Evolutionary conservation across 108 stramenopile species (phyloP).

Genomic region (Stephanodiscus triporus): DNA sequence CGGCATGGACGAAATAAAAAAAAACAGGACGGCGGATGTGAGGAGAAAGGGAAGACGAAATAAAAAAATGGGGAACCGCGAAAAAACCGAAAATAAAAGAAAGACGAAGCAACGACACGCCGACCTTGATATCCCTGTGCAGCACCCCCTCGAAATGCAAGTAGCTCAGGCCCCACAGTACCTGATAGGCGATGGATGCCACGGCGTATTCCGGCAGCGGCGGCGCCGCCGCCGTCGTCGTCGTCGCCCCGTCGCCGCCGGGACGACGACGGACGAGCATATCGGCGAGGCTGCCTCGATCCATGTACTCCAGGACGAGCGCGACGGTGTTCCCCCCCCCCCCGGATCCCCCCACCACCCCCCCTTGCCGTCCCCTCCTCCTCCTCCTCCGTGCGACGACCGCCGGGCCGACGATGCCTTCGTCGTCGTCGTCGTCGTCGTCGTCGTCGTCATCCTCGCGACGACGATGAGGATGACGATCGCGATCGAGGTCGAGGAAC

Average conservation of each 20-base stretch:
- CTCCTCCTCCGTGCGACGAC: too few relatives aligned
- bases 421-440: too few relatives aligned
- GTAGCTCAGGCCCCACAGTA: conserved; percentile 84
- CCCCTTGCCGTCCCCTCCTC: too few relatives aligned
- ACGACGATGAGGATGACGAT: not conserved
- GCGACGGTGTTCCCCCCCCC: conserved; percentile 3
- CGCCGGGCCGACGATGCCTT: too few relatives aligned
- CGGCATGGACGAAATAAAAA: not conserved
- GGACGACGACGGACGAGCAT: not conserved
- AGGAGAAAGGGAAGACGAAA: not conserved
- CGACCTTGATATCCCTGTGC: conserved; percentile 89
- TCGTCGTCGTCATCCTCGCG: too few relatives aligned
- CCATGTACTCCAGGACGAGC: conserved; percentile 84
- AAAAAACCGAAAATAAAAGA: too few relatives aligned
- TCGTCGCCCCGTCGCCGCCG: not conserved
- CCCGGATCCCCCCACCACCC: not conserved
- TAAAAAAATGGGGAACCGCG: too few relatives aligned
- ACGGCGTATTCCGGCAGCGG: conserved; percentile 57
- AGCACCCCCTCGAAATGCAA: conserved; percentile 83
- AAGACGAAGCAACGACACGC: too few relatives aligned
- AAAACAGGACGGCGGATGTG: not conserved
- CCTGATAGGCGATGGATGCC: conserved; percentile 79
- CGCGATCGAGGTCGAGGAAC: conserved; percentile 56
- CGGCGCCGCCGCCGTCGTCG: not conserved
- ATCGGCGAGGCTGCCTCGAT: conserved; percentile 66